Evolutionary conservation across 2,329 filamentous ascomycete genomes (phyloP).

Genomic region (Xylariaceae sp.): DNA sequence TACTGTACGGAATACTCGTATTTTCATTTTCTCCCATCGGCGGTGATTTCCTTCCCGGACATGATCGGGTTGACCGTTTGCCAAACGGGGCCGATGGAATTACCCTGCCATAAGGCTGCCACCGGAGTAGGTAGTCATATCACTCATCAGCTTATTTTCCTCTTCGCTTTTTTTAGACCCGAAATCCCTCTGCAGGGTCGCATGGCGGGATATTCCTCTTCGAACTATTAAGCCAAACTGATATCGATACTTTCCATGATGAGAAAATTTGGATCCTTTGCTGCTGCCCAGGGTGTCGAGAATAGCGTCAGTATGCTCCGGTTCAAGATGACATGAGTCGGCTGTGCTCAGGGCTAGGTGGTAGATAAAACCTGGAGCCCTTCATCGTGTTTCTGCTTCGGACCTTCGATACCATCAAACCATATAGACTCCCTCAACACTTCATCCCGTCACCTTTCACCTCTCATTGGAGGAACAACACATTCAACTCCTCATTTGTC

Average conservation of each 20-base stretch:
- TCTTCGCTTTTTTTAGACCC: constrained; percentile 17
- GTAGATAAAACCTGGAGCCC: constrained; percentile 5
- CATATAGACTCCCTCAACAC: neutral
- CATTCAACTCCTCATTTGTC: neutral
- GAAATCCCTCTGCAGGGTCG: constrained; percentile 9
- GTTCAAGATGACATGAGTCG: neutral
- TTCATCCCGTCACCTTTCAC: neutral
- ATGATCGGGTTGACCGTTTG: neutral
- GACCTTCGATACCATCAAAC: neutral
- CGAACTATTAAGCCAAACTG: constrained; percentile 1
- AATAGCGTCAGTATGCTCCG: neutral
- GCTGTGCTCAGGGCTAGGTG: neutral
- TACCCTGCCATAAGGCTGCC: constrained; percentile 1
- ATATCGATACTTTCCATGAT: neutral
- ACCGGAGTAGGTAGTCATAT: constrained; percentile 5
- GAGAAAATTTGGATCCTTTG: neutral
- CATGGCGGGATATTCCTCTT: constrained; percentile 16
- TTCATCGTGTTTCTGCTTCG: neutral
- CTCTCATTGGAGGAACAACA: neutral
- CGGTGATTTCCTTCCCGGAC: no score
- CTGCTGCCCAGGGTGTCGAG: neutral
- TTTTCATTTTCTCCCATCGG: neutral
- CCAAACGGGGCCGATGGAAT: neutral
- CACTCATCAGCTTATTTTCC: constrained; percentile 5
- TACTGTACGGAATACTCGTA: no score